Conservation (phyloP, 805 yeast species). For the Lachancea sp. region DNA sequence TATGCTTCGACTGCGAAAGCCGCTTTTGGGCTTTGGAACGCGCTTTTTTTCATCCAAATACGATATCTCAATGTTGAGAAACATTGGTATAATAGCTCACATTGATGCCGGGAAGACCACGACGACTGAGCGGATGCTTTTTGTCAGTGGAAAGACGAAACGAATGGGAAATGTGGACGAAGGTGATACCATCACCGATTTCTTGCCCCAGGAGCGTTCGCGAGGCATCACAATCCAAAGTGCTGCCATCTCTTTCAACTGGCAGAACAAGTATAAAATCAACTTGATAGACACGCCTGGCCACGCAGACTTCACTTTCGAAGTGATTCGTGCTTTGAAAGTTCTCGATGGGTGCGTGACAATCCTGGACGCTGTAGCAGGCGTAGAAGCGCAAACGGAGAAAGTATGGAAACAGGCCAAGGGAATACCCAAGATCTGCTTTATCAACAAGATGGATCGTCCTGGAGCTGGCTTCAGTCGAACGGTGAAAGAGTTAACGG, state of each 20-base stretch:
- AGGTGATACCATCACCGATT: conserved; percentile 96
- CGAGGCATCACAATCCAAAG: conserved; percentile 95
- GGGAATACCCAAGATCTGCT: conserved; percentile 71
- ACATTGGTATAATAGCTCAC: conserved; percentile 97
- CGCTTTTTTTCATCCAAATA: conserved; percentile 7
- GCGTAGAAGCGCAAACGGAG: conserved; percentile 97
- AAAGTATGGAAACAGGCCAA: conserved; percentile 91
- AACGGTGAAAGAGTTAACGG: conserved; percentile 77
- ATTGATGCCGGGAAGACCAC: conserved; percentile 99
- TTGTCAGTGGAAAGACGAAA: conserved; percentile 71
- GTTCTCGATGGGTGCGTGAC: conserved; percentile 94
- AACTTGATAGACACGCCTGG: conserved; percentile 97
- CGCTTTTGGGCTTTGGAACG: background rate
- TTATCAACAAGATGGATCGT: conserved; percentile 92
- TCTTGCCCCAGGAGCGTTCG: conserved; percentile 78
- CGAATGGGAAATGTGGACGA: conserved; percentile 90
- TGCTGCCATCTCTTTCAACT: conserved; percentile 88
- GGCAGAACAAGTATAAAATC: conserved; percentile 63
- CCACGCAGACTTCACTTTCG: conserved; percentile 95
- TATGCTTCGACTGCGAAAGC: background rate
- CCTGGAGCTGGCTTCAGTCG: conserved; percentile 92
- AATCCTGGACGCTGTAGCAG: conserved; percentile 91
- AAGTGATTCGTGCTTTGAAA: conserved; percentile 80
- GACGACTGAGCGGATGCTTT: conserved; percentile 94
- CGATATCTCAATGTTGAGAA: conserved; percentile 43